These are phyloP conservation scores for Apophysomyces variabilis DNA, from an alignment of 371 early-diverging fungal genomes.

Conservation along the genomic window DNA sequence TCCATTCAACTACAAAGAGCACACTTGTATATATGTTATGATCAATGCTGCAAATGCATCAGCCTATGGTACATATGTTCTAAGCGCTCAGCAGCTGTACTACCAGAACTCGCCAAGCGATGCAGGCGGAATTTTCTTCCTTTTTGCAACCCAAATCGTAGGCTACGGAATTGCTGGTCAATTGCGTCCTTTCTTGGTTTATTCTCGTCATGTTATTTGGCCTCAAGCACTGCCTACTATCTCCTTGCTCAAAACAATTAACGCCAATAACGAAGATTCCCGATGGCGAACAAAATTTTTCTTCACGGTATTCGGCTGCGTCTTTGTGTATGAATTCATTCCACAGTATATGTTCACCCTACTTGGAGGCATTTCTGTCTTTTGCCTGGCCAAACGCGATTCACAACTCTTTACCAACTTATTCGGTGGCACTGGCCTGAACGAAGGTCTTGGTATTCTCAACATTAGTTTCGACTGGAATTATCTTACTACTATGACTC, in stretches of 20 bases:
- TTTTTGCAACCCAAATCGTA: slow-evolving; percentile 67
- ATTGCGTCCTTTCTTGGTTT: slow-evolving; percentile 75
- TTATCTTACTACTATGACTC: slow-evolving; percentile 41
- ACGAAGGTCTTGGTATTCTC: slow-evolving; percentile 49
- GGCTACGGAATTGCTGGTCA: slow-evolving; percentile 85
- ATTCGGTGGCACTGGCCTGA: slow-evolving; percentile 50
- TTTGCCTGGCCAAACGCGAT: slow-evolving; percentile 43
- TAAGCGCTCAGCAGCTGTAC: slow-evolving; percentile 60
- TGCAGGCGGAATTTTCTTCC: slow-evolving; percentile 47
- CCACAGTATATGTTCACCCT: slow-evolving; percentile 54
- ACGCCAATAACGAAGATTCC: slow-evolving; percentile 59
- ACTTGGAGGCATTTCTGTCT: slow-evolving; percentile 54
- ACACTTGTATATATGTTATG: slow-evolving; percentile 42
- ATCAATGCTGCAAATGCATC: slow-evolving; percentile 42
- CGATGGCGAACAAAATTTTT: slow-evolving; percentile 64
- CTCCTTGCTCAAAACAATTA: slow-evolving; percentile 76
- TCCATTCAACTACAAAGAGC: slow-evolving; percentile 39
- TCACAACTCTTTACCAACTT: slow-evolving; percentile 53
- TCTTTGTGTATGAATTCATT: slow-evolving; percentile 52
- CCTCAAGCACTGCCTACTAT: slow-evolving; percentile 73
- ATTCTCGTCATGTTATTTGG: slow-evolving; percentile 86
- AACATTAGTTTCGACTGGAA: slow-evolving; percentile 51
- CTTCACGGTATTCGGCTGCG: slow-evolving; percentile 43
- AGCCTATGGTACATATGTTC: slow-evolving; percentile 55
- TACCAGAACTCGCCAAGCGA: slow-evolving; percentile 49